A percentile compares a stretch with the other conserved stretches of the same genome.
Conservation (phyloP, 2,329 filamentous ascomycete species). For the Ampelomyces quisqualis region DNA sequence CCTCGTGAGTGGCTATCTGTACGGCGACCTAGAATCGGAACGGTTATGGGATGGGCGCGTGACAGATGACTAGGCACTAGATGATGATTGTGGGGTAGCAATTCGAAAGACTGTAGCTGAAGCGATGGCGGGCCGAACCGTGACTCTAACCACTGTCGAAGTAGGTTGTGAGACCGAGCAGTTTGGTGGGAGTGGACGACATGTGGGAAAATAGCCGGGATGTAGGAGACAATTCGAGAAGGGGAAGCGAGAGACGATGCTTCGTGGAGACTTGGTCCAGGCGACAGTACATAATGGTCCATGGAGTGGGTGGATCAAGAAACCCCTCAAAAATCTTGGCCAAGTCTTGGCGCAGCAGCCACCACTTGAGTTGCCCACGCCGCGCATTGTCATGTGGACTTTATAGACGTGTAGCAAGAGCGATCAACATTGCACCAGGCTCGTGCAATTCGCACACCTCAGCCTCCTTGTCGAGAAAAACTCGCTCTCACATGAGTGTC, state of each 20-base stretch:
- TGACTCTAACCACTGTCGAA: slow-evolving; percentile 40
- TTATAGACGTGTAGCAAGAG: too few relatives aligned
- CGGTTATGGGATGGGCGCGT: slow-evolving; percentile 21
- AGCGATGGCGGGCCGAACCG: slow-evolving; percentile 30
- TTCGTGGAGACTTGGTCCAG: slow-evolving; percentile 28
- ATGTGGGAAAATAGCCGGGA: slow-evolving; percentile 31
- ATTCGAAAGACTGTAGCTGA: slow-evolving; percentile 20
- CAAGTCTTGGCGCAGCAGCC: too few relatives aligned
- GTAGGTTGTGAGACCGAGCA: slow-evolving; percentile 41
- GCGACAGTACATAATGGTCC: slow-evolving; percentile 10
- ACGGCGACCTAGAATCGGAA: too few relatives aligned
- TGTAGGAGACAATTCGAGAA: slow-evolving; percentile 21
- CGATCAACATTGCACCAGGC: not conserved
- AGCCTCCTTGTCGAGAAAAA: not conserved
- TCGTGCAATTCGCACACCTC: not conserved
- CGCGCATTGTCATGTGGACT: too few relatives aligned
- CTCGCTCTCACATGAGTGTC: slow-evolving; percentile 7
- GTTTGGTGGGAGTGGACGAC: slow-evolving; percentile 38
- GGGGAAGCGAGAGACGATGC: slow-evolving; percentile 38
- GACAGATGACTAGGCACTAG: slow-evolving; percentile 15
- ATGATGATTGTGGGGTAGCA: slow-evolving; percentile 30
- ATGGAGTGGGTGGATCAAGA: slow-evolving; percentile 6
- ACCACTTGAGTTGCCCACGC: too few relatives aligned
- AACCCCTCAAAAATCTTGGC: too few relatives aligned
- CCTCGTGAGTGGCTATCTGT: slow-evolving; percentile 7